Evolutionary conservation across 768 basidiomycete species (phyloP).

Genomic region (Auricularia auricula-judae): DNA sequence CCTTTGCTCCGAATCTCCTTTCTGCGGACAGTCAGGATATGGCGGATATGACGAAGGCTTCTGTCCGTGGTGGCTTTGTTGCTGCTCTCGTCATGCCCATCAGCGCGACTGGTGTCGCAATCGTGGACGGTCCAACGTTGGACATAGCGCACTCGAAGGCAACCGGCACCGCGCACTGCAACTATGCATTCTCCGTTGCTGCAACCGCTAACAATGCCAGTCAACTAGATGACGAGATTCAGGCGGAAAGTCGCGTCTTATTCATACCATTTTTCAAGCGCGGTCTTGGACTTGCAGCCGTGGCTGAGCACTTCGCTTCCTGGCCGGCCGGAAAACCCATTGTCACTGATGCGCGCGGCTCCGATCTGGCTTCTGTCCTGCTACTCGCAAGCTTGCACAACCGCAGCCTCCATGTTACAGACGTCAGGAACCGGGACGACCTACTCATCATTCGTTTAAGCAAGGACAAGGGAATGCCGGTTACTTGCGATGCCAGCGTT

Average conservation of each 20-base stretch:
- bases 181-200: constrained; percentile 74
- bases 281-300: constrained; percentile 47
- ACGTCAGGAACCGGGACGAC: constrained; percentile 80
- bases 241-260: constrained; percentile 71
- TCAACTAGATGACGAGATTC: constrained; percentile 58
- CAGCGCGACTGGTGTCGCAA: constrained; percentile 40
- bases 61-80: constrained; percentile 84
- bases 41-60: constrained; percentile 60
- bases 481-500: constrained; percentile 92
- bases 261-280: constrained; percentile 66
- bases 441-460: constrained; percentile 83
- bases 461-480: constrained; percentile 87
- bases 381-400: constrained; percentile 88
- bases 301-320: constrained; percentile 78
- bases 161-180: constrained; percentile 61
- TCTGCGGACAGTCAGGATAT: constrained; percentile 47
- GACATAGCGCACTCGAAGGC: constrained; percentile 59
- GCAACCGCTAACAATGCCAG: constrained; percentile 61
- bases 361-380: constrained; percentile 86
- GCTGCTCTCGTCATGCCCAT: constrained; percentile 69
- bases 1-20: constrained; percentile 71
- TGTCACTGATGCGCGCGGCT: constrained; percentile 84
- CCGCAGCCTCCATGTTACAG: constrained; percentile 81
- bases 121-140: constrained; percentile 58
- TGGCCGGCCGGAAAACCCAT: constrained; percentile 93